Evolutionary conservation across 2,329 filamentous ascomycete genomes (phyloP), one percentile per base, ranked within the genome.

Genomic region (Calonectria leucothoes): DNA sequence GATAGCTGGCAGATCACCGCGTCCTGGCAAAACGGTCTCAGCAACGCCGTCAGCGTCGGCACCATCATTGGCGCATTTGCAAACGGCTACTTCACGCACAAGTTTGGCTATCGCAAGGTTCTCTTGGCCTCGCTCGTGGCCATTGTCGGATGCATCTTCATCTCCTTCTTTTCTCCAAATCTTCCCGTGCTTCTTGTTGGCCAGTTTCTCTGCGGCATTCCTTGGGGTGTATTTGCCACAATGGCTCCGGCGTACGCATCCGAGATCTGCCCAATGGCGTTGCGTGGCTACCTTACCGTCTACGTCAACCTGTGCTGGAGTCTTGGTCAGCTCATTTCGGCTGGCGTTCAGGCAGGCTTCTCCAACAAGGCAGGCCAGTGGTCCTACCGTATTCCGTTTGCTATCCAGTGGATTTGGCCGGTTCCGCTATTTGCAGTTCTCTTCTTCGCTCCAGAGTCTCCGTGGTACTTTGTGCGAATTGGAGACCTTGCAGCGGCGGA

Each of bases 401-500:
- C 79, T 4, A 71, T 83, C 7, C 83, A 84, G 71, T 84, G 83
- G 83, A 64, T 80, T 4, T 82, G 81, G 81, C 81, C 81, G 3
- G 25, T 82, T 1, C 75, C 79, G 0, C 77, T 83, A 3, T 69
- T 80, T 27, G 74, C 80, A 8, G 75, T 77, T 6, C 72, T 79
- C 23, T 79, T 66, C 20, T 76, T 82, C 37, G 78, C 80, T 0
- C 82, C 82, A 2, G 82, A 83, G 69, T 81, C 79, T 17, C 82
- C 82, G 17, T 83, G 82, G 82, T 82, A 83, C 81, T 82, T 84
- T n/a, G 83, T 87, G 7, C 83, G 86, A 6, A 81, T 85, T 15
- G 83, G 83, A 14, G 79, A 70, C 23, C 45, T 72, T n/a, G 64
- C 68, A 1, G 74, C 74, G 7, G 77, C 76, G 0, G 72, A 77